Percentiles rank a stretch among this genome's conserved stretches.
These are phyloP conservation scores for Globomyces sp. DNA, from an alignment of 371 early-diverging fungal species.

Conservation along the genomic window DNA sequence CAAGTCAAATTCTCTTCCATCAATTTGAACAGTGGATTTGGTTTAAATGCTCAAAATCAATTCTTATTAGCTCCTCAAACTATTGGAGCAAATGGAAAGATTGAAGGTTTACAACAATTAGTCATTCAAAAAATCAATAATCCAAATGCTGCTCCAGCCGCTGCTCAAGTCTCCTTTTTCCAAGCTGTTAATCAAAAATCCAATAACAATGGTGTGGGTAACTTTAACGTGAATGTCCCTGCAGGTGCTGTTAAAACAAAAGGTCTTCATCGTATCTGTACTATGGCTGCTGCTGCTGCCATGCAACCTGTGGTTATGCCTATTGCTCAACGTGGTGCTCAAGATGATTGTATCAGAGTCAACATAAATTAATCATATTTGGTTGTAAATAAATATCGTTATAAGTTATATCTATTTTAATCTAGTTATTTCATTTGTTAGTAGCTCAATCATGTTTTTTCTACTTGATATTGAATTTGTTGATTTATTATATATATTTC, in stretches of 20 bases:
- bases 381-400: too few relatives aligned
- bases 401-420: too few relatives aligned
- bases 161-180: constrained; percentile 39
- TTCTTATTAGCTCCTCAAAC: constrained; percentile 30
- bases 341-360: constrained; percentile 47
- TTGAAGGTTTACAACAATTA: constrained; percentile 39
- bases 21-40: constrained; percentile 42
- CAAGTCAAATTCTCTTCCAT: constrained; percentile 25
- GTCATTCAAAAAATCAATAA: constrained; percentile 28
- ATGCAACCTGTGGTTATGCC: constrained; percentile 45
- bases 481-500: too few relatives aligned
- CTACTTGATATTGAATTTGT: too few relatives aligned
- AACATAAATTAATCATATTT: neutral
- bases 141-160: constrained; percentile 24
- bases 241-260: constrained; percentile 20
- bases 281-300: constrained; percentile 28
- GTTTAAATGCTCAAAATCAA: constrained; percentile 23
- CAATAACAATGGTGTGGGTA: constrained; percentile 10
- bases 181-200: constrained; percentile 35
- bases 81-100: constrained; percentile 32
- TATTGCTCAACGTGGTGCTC: constrained; percentile 46
- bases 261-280: constrained; percentile 36
- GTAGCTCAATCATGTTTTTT: too few relatives aligned
- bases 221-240: constrained; percentile 27
- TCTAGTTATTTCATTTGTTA: too few relatives aligned